Percentiles rank a stretch among this genome's conserved stretches.
phyloP scores from a whole-genome alignment of 257 asterid species.

The Solanum microdontum region DNA sequence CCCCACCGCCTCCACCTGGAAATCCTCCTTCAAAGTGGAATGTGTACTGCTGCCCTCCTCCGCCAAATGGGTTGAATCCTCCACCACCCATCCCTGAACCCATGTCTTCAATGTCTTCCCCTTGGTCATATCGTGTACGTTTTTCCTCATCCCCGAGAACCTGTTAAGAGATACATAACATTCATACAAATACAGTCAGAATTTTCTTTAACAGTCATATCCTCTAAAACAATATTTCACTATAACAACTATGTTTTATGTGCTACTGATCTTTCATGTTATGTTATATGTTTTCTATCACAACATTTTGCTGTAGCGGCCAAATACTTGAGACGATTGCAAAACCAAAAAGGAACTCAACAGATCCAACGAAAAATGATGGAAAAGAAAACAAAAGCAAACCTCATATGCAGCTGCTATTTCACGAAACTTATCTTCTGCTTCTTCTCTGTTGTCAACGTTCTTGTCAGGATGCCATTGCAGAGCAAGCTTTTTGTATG shows the following conservation, averaged over 20 bases:
- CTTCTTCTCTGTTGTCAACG: slow-evolving; percentile 82
- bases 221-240: neutral
- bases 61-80: slow-evolving; percentile 47
- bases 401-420: slow-evolving; percentile 98
- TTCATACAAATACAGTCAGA: neutral
- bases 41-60: slow-evolving; percentile 49
- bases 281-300: neutral
- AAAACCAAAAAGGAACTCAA: neutral
- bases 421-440: slow-evolving; percentile 80
- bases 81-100: slow-evolving; percentile 76
- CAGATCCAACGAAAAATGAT: neutral
- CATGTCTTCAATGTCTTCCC: slow-evolving; percentile 73
- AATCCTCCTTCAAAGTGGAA: slow-evolving; percentile 89
- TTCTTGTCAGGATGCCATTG: slow-evolving; percentile 98
- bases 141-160: slow-evolving; percentile 77
- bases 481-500: slow-evolving; percentile 89
- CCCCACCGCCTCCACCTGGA: slow-evolving; percentile 43
- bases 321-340: neutral
- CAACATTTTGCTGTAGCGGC: neutral
- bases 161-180: slow-evolving; percentile 17
- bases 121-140: slow-evolving; percentile 70
- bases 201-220: neutral
- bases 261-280: neutral
- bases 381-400: neutral
- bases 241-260: neutral